Base-by-base conservation (phyloP, 139 green algal species). In the Haematococcus lacustris region DNA sequence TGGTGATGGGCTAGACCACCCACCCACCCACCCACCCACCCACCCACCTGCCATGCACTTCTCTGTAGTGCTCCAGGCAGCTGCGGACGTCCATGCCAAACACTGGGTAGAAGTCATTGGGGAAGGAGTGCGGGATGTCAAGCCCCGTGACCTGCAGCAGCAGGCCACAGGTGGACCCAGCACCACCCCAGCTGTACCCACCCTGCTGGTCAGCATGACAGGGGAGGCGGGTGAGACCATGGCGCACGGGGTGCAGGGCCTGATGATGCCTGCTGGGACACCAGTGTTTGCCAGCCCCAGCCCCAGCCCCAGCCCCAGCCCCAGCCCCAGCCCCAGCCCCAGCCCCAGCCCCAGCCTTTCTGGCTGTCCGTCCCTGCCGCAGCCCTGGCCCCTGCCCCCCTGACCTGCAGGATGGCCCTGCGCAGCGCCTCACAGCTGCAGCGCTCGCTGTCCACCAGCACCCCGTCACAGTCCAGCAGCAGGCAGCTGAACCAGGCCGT, bases 381-480 rank as follows among this genome's bases (percentile, higher is more conserved):
- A n/a, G n/a, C n/a, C n/a, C n/a, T n/a, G n/a, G n/a, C n/a, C n/a
- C 28, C 5, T 23, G 17, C 63, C 51, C 60, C 67, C 41, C 38
- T 70, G 4, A 85, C 80, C 71, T 83, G 51, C 70, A 87, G 67
- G 1, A 95, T 85, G 2, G 83, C 79, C 25, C 59, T 71, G 38
- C 83, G 57, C 51, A 95, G 79, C 7, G 89, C 72, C 74, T 91
- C 87, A 76, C 90, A 95, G 51, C 78, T 88, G 17, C 79, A 68
- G 0, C 75, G 75, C 76, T 94, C 90, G 1, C 67, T 86, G 75
- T 95, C 87, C 68, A 94, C 89, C 66, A 94, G 65, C 60, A 94
- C 89, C 0, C 89, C 89, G 70, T 95, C 90, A 70, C 90, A 94
- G 61, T 95, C 90, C 33, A 95, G 76, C 3, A 95, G 72, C 1